These are phyloP conservation scores for Sarocladium brachiariae DNA, from an alignment of 2,329 filamentous ascomycete species.

Conservation along the genomic window DNA sequence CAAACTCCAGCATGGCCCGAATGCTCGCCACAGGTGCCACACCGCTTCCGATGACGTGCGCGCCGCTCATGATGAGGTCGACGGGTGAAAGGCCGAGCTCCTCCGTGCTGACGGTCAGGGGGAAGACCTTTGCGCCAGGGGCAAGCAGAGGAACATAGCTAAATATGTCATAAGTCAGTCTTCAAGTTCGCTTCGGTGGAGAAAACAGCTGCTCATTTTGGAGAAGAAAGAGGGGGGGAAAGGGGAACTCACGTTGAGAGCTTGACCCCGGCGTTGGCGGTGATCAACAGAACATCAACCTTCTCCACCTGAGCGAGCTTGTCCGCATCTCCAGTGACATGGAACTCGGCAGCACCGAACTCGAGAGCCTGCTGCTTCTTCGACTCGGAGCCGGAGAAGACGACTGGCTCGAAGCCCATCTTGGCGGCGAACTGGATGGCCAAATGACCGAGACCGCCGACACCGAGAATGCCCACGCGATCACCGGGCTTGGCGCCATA, in stretches of 20 bases:
- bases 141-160: constrained; percentile 13
- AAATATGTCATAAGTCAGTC: neutral
- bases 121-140: constrained; percentile 11
- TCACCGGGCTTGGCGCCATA: constrained; percentile 22
- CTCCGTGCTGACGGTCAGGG: constrained; percentile 12
- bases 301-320: constrained; percentile 11
- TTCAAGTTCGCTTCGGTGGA: too few species aligned
- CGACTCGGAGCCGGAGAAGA: constrained; percentile 18
- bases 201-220: too few species aligned
- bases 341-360: constrained; percentile 20
- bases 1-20: constrained; percentile 21
- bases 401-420: constrained; percentile 42
- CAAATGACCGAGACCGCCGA: constrained; percentile 37
- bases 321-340: constrained; percentile 15
- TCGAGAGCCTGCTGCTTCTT: constrained; percentile 19
- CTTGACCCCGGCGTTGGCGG: constrained; percentile 14
- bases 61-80: constrained; percentile 13
- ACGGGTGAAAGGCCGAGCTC: constrained; percentile 10
- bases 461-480: constrained; percentile 43
- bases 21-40: constrained; percentile 12
- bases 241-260: constrained; percentile 10
- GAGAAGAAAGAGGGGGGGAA: too few species aligned
- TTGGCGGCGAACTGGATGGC: constrained; percentile 60
- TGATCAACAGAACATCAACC: constrained; percentile 13
- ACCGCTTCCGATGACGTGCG: constrained; percentile 12